Conservation (phyloP, 768 basidiomycete species). For the Leucosporidium yakuticum region DNA sequence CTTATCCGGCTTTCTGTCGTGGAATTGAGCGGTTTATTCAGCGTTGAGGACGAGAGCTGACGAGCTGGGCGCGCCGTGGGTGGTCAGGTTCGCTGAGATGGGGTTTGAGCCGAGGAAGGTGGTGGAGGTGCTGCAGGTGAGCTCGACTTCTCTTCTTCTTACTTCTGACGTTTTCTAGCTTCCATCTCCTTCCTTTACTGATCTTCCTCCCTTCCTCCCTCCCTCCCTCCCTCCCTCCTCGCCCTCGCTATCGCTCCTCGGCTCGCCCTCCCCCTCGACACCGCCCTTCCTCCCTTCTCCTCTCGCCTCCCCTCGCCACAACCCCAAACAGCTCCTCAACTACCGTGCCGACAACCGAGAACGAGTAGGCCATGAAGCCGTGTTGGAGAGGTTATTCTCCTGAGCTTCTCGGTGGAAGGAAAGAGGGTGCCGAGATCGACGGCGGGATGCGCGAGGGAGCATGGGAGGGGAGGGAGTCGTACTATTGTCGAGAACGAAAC, state of each 20-base stretch:
- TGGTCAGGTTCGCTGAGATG: conserved; percentile 50
- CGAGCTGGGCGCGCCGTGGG: conserved; percentile 68
- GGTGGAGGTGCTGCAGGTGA: conserved; percentile 55
- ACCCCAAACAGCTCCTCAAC: conserved; percentile 56
- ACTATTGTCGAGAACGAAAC: neutral
- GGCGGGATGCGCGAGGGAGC: neutral
- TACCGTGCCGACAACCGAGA: conserved; percentile 56
- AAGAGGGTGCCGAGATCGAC: too few species aligned
- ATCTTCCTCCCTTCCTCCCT: too few species aligned
- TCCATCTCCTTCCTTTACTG: too few species aligned
- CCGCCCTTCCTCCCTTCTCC: neutral
- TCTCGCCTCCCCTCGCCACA: neutral
- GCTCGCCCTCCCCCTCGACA: too few species aligned
- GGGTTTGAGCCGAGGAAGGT: conserved; percentile 45
- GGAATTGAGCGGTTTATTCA: neutral
- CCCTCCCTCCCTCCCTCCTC: too few species aligned
- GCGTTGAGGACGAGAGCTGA: neutral
- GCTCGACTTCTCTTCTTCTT: too few species aligned
- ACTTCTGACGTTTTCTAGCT: too few species aligned
- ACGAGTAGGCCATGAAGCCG: conserved; percentile 24
- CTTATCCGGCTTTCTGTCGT: neutral
- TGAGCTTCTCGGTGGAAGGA: neutral
- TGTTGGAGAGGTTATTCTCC: conserved; percentile 20
- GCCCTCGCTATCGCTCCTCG: too few species aligned
- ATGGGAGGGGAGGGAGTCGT: neutral